Evolutionary conservation across 768 basidiomycete genomes (phyloP), one percentile per base, ranked within the genome.

Genomic region (Lactarius indigo): DNA sequence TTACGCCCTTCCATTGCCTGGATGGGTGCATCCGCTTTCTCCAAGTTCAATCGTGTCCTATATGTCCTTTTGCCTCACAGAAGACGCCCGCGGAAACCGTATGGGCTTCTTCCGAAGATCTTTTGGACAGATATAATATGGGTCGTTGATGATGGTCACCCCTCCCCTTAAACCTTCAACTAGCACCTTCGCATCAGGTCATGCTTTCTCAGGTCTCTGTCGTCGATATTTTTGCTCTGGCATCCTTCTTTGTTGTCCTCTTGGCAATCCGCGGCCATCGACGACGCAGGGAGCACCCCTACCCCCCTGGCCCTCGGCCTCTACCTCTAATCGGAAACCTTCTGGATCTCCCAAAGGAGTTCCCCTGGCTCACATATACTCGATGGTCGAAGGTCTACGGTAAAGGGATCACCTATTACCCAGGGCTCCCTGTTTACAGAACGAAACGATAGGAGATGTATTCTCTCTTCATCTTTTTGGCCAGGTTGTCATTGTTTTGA

Each of bases 401-500:
- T 63, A 44, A 5, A 44, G 1, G 9, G 8, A 12, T 12, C 12
- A 15, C 10, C 10, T 20, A 12, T 18, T n/a, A 50, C 41, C 18
- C 33, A 2, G 39, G 37, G 6, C 5, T 4, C 59, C 17, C 30
- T 44, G 3, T 39, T 23, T 23, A 39, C 10, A 52, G 54, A 15
- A 42, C 2, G 23, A 15, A 10, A 4, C 35, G 15, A 13, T 28
- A 47, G 58, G 23, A 35, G 23, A 62, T 26, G 23, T n/a, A 15
- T 2, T 64, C 13, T 37, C 39, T 65, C 62, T 80, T 57, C 73
- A 73, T 42, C 65, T 84, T 30, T 73, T 87, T 39, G 79, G 81
- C 30, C 81, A 80, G 63, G 78, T 80, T 17, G 79, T 84, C 73
- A 69, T 87, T 59, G 74, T 87, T 59, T 73, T 87, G 39, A 85